Conservation (phyloP, 768 basidiomycete species). For the Pseudohyphozyma bogoriensis region DNA sequence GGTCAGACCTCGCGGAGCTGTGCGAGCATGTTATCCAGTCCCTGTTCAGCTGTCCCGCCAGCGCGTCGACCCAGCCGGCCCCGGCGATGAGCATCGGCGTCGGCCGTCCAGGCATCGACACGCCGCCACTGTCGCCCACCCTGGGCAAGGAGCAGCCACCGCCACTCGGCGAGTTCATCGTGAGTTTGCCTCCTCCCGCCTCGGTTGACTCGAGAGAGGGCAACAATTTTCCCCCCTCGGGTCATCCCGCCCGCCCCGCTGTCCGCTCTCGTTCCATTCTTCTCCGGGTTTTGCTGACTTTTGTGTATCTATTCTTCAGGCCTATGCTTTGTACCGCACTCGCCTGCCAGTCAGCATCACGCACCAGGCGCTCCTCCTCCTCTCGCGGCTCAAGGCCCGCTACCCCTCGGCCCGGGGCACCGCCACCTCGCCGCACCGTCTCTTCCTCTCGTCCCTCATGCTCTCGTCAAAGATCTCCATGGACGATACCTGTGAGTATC, state of each 20-base stretch:
- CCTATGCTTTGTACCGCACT: conserved; percentile 76
- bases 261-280: background rate
- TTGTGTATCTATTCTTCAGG: background rate
- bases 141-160: conserved; percentile 5
- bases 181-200: conserved; percentile 1
- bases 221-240: no score
- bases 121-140: conserved; percentile 5
- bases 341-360: conserved; percentile 60
- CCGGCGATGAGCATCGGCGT: background rate
- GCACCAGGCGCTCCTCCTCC: conserved; percentile 58
- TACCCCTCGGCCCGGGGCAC: conserved; percentile 85
- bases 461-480: conserved; percentile 54
- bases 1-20: conserved; percentile 24
- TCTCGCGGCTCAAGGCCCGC: conserved; percentile 77
- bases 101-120: conserved; percentile 2
- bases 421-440: conserved; percentile 74
- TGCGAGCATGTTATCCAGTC: conserved; percentile 30
- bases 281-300: background rate
- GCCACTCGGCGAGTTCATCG: conserved; percentile 29
- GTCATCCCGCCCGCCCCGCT: no score
- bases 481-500: conserved; percentile 84
- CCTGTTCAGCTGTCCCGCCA: conserved; percentile 21
- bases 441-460: conserved; percentile 90
- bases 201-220: background rate
- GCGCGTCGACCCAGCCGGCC: no score